Conservation (phyloP, 2,329 filamentous ascomycete genomes). For the Trichoderma simmonsii region DNA sequence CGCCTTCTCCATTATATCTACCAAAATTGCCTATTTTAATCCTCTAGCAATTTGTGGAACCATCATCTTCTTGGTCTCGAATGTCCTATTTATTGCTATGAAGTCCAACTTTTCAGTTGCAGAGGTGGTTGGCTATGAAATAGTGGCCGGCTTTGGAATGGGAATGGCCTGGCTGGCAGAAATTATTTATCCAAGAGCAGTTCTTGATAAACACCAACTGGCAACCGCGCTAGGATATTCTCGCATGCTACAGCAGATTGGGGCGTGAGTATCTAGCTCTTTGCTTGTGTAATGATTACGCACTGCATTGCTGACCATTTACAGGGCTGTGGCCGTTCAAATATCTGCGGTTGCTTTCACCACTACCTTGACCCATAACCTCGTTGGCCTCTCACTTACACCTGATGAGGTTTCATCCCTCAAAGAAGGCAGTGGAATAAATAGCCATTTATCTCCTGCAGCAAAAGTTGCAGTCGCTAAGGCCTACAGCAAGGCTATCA, state of each 20-base stretch:
- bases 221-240: background rate
- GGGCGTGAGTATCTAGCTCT: background rate
- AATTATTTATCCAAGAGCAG: conserved; percentile 5
- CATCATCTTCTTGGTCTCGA: background rate
- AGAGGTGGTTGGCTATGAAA: background rate
- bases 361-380: background rate
- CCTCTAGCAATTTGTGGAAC: background rate
- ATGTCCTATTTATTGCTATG: background rate
- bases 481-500: background rate
- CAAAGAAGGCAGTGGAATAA: background rate
- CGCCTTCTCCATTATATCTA: conserved; percentile 3
- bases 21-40: background rate
- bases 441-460: background rate
- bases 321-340: background rate
- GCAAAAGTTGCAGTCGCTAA: background rate
- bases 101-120: background rate
- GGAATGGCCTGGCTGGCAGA: conserved; percentile 8
- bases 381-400: background rate
- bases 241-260: conserved; percentile 3
- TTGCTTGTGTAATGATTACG: background rate
- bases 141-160: background rate
- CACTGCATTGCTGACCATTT: background rate
- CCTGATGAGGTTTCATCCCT: background rate
- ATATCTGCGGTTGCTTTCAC: background rate
- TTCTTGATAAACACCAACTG: background rate